Percentiles rank a stretch among this genome's conserved stretches.
Conservation (phyloP, 164 flowering plant species). For the Aristolochia fimbriata region DNA sequence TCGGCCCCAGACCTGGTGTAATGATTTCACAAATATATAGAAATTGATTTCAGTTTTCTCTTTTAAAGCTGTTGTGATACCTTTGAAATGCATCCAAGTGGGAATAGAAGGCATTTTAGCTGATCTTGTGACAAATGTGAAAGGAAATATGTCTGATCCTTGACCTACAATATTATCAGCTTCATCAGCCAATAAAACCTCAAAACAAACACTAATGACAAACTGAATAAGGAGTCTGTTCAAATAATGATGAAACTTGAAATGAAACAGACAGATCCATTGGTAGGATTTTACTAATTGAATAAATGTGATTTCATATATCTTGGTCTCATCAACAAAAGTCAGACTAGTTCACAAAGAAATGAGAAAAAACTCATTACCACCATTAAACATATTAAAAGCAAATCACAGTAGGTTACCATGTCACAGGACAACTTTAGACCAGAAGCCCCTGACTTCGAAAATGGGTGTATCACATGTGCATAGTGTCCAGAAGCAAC, state of each 20-base stretch:
- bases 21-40: no score
- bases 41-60: no score
- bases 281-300: no score
- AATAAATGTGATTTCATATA: no score
- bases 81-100: conserved; percentile 87
- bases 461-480: conserved; percentile 50
- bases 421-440: conserved; percentile 64
- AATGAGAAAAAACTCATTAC: no score
- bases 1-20: no score
- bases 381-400: no score
- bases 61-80: conserved; percentile 22
- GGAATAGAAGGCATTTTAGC: conserved; percentile 69
- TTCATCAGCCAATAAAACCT: not conserved
- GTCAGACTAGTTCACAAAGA: no score
- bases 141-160: conserved; percentile 97
- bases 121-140: conserved; percentile 88
- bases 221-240: no score
- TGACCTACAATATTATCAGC: conserved; percentile 42
- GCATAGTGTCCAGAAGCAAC: conserved; percentile 98
- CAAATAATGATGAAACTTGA: no score
- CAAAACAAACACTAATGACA: not conserved
- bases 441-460: conserved; percentile 32
- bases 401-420: conserved; percentile 26
- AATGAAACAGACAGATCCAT: no score
- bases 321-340: no score